A percentile compares a stretch with the other conserved stretches of the same genome.
These are phyloP conservation scores for Picea engelmannii DNA, from an alignment of 83 land plant species.

Conservation along the genomic window DNA sequence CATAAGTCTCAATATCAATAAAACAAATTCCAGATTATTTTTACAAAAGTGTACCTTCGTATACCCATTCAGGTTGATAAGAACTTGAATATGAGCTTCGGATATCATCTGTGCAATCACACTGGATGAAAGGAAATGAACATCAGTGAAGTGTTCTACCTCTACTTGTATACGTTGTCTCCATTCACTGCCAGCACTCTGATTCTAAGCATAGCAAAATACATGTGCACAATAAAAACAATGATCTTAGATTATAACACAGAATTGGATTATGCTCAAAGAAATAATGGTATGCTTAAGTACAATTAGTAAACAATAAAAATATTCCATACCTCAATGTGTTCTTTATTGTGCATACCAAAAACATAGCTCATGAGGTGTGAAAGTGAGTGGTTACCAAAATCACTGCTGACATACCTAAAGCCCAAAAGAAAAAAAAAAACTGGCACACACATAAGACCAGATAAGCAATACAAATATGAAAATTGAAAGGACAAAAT, in stretches of 20 bases:
- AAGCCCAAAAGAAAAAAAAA: background rate
- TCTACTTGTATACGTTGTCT: slow-evolving; percentile 82
- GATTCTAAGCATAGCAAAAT: slow-evolving; percentile 96
- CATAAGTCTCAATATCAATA: background rate
- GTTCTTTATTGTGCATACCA: slow-evolving; percentile 89
- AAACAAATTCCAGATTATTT: background rate
- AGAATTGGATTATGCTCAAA: background rate
- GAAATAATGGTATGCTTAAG: background rate
- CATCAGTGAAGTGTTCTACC: slow-evolving; percentile 95
- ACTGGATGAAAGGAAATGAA: slow-evolving; percentile 88
- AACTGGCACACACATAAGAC: background rate
- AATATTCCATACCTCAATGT: slow-evolving; percentile 75
- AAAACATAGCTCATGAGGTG: slow-evolving; percentile 99
- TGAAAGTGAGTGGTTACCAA: slow-evolving; percentile 96
- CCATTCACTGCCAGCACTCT: slow-evolving; percentile 97
- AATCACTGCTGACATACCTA: slow-evolving; percentile 99
- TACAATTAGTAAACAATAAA: background rate
- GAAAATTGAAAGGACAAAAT: background rate
- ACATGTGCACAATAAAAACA: slow-evolving; percentile 49
- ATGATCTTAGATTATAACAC: background rate
- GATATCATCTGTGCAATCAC: slow-evolving; percentile 83
- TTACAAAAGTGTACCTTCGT: slow-evolving; percentile 69
- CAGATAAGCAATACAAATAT: no score
- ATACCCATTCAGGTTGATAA: slow-evolving; percentile 94
- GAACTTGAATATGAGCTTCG: slow-evolving; percentile 85